Percentiles rank a stretch among this genome's conserved stretches.
These are phyloP conservation scores for Xerocomus minutiporus DNA, from an alignment of 1,284 basidiomycete species.

Conservation along the genomic window DNA sequence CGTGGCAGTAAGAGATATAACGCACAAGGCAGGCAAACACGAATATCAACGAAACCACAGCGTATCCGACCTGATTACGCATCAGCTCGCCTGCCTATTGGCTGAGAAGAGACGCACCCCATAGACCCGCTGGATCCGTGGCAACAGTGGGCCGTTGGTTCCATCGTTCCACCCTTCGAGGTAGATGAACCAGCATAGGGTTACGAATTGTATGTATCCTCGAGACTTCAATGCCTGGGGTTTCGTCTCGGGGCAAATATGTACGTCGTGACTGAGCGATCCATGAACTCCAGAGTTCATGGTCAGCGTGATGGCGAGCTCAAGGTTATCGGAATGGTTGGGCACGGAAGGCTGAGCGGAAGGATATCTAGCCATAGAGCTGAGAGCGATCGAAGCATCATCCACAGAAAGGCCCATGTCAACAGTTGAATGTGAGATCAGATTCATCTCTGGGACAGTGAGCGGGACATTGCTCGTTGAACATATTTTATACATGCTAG, in stretches of 20 bases:
- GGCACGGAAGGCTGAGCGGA: slow-evolving; percentile 4
- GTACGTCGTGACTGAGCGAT: too few relatives aligned
- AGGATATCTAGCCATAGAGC: neutral
- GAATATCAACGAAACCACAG: slow-evolving; percentile 5
- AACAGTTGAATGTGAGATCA: neutral
- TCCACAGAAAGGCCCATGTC: neutral
- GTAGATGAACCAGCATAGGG: too few relatives aligned
- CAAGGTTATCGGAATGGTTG: slow-evolving; percentile 1
- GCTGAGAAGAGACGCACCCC: slow-evolving; percentile 7
- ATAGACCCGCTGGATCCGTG: slow-evolving; percentile 26
- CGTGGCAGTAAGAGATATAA: neutral
- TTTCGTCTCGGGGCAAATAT: too few relatives aligned
- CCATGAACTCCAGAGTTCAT: too few relatives aligned
- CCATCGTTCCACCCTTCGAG: too few relatives aligned
- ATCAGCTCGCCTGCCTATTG: neutral
- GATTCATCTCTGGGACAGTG: slow-evolving; percentile 4
- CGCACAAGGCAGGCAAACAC: slow-evolving; percentile 24
- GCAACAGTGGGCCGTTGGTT: slow-evolving; percentile 12
- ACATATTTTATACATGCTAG: too few relatives aligned
- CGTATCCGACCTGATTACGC: slow-evolving; percentile 15
- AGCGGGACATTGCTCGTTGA: too few relatives aligned
- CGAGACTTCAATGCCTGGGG: too few relatives aligned
- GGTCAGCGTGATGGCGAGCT: neutral
- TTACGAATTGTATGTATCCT: too few relatives aligned
- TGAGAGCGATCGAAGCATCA: neutral